Evolutionary conservation across 805 yeast species (phyloP).

Genomic region (Hanseniaspora singularis): DNA sequence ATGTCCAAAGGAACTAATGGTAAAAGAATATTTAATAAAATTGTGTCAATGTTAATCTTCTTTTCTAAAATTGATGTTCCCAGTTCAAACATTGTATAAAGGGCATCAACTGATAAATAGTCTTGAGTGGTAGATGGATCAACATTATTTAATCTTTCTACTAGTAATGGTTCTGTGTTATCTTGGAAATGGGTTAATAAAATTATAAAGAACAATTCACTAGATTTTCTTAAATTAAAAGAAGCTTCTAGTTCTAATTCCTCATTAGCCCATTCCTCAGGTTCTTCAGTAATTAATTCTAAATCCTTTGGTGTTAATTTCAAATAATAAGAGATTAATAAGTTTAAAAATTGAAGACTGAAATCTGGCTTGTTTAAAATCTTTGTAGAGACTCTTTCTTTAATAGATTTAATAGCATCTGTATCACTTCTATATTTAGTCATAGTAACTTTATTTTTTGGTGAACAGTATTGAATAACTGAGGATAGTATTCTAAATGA

Average conservation of each 20-base stretch:
- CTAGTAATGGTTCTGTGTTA: constrained; percentile 6
- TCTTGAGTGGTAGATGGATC: constrained; percentile 30
- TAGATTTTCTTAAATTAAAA: constrained; percentile 11
- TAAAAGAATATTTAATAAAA: constrained; percentile 48
- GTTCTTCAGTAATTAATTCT: constrained; percentile 72
- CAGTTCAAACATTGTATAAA: constrained; percentile 70
- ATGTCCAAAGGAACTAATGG: constrained; percentile 41
- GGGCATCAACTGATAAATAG: constrained; percentile 62
- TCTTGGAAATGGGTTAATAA: constrained; percentile 4
- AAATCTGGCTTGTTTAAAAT: constrained; percentile 45
- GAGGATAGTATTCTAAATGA: constrained; percentile 56
- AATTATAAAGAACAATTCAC: constrained; percentile 10
- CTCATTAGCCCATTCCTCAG: constrained; percentile 87
- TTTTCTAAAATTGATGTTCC: constrained; percentile 56
- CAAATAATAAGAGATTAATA: constrained; percentile 62
- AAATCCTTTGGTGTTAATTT: constrained; percentile 63
- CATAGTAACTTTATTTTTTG: constrained; percentile 11
- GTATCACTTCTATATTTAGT: constrained; percentile 52
- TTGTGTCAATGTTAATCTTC: constrained; percentile 53
- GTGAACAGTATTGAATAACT: constrained; percentile 26
- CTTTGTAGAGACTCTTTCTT: constrained; percentile 38
- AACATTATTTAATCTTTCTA: constrained; percentile 36
- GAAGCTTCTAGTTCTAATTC: constrained; percentile 38
- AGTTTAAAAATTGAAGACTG: constrained; percentile 47
- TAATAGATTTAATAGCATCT: constrained; percentile 48